phyloP scores from a whole-genome alignment of 805 yeast genomes.

The Zygoascus ofunaensis region DNA sequence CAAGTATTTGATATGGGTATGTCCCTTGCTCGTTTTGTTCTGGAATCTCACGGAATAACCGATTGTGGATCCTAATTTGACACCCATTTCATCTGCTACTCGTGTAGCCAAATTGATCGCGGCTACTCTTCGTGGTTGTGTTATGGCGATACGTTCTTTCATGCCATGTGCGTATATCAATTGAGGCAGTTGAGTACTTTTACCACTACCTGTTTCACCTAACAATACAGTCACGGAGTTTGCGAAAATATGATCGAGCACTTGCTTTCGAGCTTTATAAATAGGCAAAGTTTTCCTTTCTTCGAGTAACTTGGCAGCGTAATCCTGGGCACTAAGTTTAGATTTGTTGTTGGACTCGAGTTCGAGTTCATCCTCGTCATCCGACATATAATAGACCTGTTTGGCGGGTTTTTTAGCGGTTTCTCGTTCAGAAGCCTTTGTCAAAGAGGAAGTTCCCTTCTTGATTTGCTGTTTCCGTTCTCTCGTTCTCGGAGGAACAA shows the following conservation, averaged over 20 bases:
- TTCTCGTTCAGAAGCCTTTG: too few species aligned
- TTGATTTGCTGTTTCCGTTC: too few species aligned
- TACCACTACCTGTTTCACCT: conserved; percentile 98
- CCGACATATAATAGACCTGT: background rate
- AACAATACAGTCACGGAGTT: conserved; percentile 71
- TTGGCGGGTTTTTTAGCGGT: too few species aligned
- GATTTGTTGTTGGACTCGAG: background rate
- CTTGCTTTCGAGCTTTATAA: conserved; percentile 55
- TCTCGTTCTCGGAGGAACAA: too few species aligned
- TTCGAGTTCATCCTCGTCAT: background rate
- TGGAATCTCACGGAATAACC: conserved; percentile 94
- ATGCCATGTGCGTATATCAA: conserved; percentile 44
- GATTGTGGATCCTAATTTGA: conserved; percentile 65
- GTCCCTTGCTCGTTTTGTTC: conserved; percentile 42
- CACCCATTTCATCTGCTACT: conserved; percentile 82
- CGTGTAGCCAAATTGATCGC: conserved; percentile 90
- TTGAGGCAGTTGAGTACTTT: conserved; percentile 95
- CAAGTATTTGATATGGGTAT: conserved; percentile 70
- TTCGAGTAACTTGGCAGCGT: conserved; percentile 33
- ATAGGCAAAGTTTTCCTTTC: conserved; percentile 63
- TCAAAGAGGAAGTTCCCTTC: too few species aligned
- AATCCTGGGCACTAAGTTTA: background rate
- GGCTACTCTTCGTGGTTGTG: conserved; percentile 97
- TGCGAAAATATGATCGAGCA: conserved; percentile 43
- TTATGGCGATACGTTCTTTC: conserved; percentile 65